phyloP scores from a whole-genome alignment of 2,329 filamentous ascomycete genomes.

The Penicillium olsonii region DNA sequence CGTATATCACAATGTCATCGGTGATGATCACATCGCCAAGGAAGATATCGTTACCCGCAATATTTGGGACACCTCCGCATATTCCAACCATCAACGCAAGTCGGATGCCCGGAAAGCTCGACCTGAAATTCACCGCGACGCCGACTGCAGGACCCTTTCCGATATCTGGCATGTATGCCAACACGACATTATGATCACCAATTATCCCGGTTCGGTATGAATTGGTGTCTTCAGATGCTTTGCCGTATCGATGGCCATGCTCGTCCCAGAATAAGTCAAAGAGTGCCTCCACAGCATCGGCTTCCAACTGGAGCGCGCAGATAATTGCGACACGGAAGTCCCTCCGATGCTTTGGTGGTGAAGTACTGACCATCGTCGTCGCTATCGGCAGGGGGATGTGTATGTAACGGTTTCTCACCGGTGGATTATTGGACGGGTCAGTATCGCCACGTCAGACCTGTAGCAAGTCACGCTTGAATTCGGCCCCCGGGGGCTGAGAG shows the following conservation, averaged over 20 bases:
- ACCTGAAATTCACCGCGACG: conserved; percentile 7
- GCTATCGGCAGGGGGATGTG: no score
- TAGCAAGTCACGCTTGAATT: no score
- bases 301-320: conserved; percentile 11
- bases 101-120: conserved; percentile 9
- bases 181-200: conserved; percentile 11
- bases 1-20: conserved; percentile 8
- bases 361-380: no score
- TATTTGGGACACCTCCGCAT: conserved; percentile 8
- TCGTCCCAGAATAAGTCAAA: conserved; percentile 11
- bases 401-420: no score
- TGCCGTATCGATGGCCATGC: conserved; percentile 9
- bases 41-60: not conserved
- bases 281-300: conserved; percentile 9
- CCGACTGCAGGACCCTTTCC: conserved; percentile 7
- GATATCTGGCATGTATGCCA: conserved; percentile 11
- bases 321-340: conserved; percentile 9
- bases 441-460: no score
- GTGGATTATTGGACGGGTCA: no score
- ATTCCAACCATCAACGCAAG: conserved; percentile 12
- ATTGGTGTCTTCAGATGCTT: conserved; percentile 2
- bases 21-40: conserved; percentile 13
- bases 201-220: conserved; percentile 11
- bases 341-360: no score
- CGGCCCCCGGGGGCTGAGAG: no score